Base-by-base conservation (phyloP, 73 alveolate species). In the Diophrys appendiculata region DNA sequence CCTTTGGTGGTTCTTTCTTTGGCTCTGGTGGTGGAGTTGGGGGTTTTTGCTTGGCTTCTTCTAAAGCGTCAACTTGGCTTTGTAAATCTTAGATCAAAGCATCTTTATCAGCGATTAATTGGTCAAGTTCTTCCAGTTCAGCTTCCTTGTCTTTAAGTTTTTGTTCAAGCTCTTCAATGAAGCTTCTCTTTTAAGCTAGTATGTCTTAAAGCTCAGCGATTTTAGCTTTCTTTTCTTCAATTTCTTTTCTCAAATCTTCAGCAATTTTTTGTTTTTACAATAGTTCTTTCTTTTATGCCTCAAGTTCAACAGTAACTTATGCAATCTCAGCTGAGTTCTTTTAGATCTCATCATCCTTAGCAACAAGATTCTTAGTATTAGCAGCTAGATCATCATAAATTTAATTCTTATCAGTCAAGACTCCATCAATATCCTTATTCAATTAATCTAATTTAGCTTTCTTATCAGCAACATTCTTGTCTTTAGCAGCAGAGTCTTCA, bases 91-190 rank as follows among this genome's bases (percentile, higher is more conserved):
- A 18, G 27, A 76, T 65, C 24, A 27, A n/a, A 2, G 76, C 82
- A 29, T 84, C 92, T 33, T 78, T 76, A 1, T 84, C 92, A 28
- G 78, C 74, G 2, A 68, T 52, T 56, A 72, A 33, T 24, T 64
- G 71, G n/a, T 84, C 92, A 11, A 84, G 81, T 29, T 76, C 69
- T 14, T 55, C 90, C 0, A 67, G 68, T 75, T 82, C 90, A n/a
- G 54, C 90, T 65, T 82, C 81, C 54, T 77, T 82, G n/a, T 64
- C 33, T 29, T 82, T 65, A 13, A 82, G 68, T 1, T 54, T 75
- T 0, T 8, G 60, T 22, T 55, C 28, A 13, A 82, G 75, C 29
- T 54, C 54, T 23, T 54, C 69, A 22, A 70, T 24, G 18, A 33
- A 0, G 33, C 33, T 60, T 75, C 74, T 76, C 8, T 74, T 28